A percentile compares a stretch with the other conserved stretches of the same genome.
Conservation (phyloP, 2,329 filamentous ascomycete species). For the Rutstroemia sp. region DNA sequence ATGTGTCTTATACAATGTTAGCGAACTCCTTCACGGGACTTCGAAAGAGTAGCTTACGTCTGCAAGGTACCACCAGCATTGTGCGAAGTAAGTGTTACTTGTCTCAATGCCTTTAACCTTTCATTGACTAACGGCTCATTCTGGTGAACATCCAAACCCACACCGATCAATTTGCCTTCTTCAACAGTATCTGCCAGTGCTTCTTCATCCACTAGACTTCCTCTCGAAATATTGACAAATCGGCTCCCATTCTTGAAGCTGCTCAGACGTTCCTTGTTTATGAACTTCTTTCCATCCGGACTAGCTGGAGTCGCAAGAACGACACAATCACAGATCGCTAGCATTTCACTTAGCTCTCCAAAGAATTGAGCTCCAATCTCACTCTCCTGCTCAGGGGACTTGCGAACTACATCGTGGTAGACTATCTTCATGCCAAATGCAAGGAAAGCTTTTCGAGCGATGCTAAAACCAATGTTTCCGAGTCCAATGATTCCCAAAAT, state of each 20-base stretch:
- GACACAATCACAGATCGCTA: slow-evolving; percentile 49
- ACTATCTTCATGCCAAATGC: slow-evolving; percentile 61
- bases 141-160: slow-evolving; percentile 58
- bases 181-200: slow-evolving; percentile 54
- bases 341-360: slow-evolving; percentile 41
- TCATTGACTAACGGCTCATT: slow-evolving; percentile 42
- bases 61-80: slow-evolving; percentile 61
- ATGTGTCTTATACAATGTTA: slow-evolving; percentile 26
- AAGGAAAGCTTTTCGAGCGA: slow-evolving; percentile 49
- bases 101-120: slow-evolving; percentile 21
- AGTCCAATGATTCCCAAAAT: slow-evolving; percentile 61
- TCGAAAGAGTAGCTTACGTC: slow-evolving; percentile 31
- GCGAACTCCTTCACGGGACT: no score
- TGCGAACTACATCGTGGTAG: slow-evolving; percentile 52
- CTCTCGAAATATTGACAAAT: slow-evolving; percentile 60
- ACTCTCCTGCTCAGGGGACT: slow-evolving; percentile 28
- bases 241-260: slow-evolving; percentile 47
- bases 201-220: slow-evolving; percentile 57
- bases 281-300: slow-evolving; percentile 39
- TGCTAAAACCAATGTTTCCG: slow-evolving; percentile 55
- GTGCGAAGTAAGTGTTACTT: slow-evolving; percentile 54
- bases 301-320: slow-evolving; percentile 52
- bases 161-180: slow-evolving; percentile 39
- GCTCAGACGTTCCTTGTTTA: slow-evolving; percentile 40
- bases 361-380: slow-evolving; percentile 47